These are phyloP conservation scores for Aspergillus panamensis DNA, from an alignment of 495 filamentous ascomycete species.

Conservation along the genomic window DNA sequence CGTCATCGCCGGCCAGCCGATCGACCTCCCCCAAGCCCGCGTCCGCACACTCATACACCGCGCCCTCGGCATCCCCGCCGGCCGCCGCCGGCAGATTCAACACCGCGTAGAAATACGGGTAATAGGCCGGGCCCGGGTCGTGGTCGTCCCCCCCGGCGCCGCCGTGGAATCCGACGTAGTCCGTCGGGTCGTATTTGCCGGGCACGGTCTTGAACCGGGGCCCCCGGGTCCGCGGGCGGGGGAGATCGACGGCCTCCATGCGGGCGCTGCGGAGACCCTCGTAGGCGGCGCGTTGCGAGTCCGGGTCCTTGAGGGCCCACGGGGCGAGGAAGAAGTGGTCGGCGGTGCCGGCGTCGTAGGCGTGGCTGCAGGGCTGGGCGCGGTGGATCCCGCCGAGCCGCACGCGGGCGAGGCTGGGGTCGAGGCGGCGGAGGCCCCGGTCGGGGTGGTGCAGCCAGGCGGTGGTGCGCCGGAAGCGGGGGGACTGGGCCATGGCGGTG, in stretches of 20 bases:
- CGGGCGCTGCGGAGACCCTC: slow-evolving; percentile 18
- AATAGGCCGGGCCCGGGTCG: neutral
- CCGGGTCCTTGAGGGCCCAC: slow-evolving; percentile 22
- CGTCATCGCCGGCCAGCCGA: neutral
- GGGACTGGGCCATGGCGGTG: slow-evolving; percentile 28
- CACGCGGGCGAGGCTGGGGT: slow-evolving; percentile 24
- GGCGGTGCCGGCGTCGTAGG: slow-evolving; percentile 29
- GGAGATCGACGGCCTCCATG: neutral
- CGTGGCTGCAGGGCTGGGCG: slow-evolving; percentile 41
- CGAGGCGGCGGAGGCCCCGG: slow-evolving; percentile 9
- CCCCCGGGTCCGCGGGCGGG: too few species aligned
- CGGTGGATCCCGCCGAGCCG: slow-evolving; percentile 43
- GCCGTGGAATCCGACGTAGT: neutral
- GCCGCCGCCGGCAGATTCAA: neutral
- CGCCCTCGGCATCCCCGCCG: neutral
- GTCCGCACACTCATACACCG: slow-evolving; percentile 6
- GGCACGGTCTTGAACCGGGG: too few species aligned
- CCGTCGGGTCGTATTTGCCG: too few species aligned
- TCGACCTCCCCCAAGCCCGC: neutral
- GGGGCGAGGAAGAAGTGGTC: slow-evolving; percentile 33
- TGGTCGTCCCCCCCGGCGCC: neutral
- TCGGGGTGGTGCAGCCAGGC: slow-evolving; percentile 19
- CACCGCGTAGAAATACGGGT: slow-evolving; percentile 1
- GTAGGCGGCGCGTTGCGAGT: slow-evolving; percentile 23
- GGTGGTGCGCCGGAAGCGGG: slow-evolving; percentile 14